Base-by-base conservation (phyloP, 2,329 filamentous ascomycete genomes). In the Fusarium nisikadoi region DNA sequence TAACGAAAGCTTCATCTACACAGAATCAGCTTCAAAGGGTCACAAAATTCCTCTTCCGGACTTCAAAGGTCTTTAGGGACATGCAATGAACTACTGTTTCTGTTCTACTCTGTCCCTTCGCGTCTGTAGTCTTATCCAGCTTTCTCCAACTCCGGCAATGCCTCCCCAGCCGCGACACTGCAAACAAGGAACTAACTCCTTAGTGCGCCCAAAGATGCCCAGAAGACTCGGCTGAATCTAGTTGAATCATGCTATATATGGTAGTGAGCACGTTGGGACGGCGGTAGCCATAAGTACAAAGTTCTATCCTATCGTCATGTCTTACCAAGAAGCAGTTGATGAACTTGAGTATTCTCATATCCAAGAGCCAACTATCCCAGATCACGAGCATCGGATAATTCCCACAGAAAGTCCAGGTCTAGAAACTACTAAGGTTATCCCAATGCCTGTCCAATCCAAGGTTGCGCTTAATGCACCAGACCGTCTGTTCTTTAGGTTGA, bases 61-160 rank as follows among this genome's bases (percentile, higher is more conserved):
- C 9, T 6, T 4, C 3, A 42, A 17, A 6, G 20, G 10, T 0
- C 8, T 3, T 23, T 3, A 5, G n/a, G n/a, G 14, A 5, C n/a
- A 11, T 7, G 14, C 4, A 17, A 23, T 23, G 41, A 8, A 23
- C 4, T 17, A 0, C 14, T 42, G 14, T 1, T 42, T 42, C 17
- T 23, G 14, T 23, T 23, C 14, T 42, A 23, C 10, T 17, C 16
- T 9, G 6, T 11, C 14, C 4, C 6, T 23, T 17, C 2, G 13
- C 5, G n/a, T 11, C 9, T 23, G 14, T 17, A 23, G 11, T 17
- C 4, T 23, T 11, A n/a, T 17, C n/a, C 5, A 42, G n/a, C 6
- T 42, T 23, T 42, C n/a, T 3, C n/a, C n/a, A 11, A 42, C 41
- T 42, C 9, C n/a, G 41, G 41, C 9, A 8, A 6, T 23, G n/a